Base-by-base conservation (phyloP, 2,329 filamentous ascomycete species). In the Dactylonectria macrodidyma region DNA sequence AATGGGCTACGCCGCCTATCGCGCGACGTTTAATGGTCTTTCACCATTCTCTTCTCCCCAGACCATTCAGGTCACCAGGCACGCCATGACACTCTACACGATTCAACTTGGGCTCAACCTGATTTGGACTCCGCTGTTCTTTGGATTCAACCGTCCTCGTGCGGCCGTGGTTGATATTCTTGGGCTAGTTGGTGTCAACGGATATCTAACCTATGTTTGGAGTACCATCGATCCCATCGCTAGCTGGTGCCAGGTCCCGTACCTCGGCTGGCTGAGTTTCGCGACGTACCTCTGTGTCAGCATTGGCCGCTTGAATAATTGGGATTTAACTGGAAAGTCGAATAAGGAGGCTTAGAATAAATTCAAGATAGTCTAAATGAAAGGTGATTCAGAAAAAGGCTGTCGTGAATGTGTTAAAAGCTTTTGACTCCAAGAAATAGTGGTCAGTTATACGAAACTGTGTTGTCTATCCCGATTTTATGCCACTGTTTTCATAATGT, bases 121-220 rank as follows among this genome's bases (percentile, higher is more conserved):
- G 34, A 81, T 92, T 61, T 98, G 94, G 94, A 98, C 95, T 89
- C 95, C 95, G 12, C 87, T 98, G 11, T 98, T 98, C 87, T 98
- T 97, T 78, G 87, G 89, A n/a, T 78, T 92, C 58, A 91, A 91
- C 71, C 89, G 89, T 16, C 94, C 95, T 1, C 86, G 92, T 59
- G 89, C 90, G 77, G 95, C 95, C 3, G 90, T 93, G 7, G 87
- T 87, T 33, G 93, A 98, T 78, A 91, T 97, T 58, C 82, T 93
- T 33, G 87, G 91, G 0, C 85, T 98, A 9, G 85, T 92, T 1
- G 94, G 92, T 9, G 84, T 92, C 34, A 93, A 93, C 55, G 88
- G 87, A 7, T 95, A 94, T 74, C 82, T 98, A 58, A 87, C 93
- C 14, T 93, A 92, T 76, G 82, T 93, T 65, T 98, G 94, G 91